Percentiles rank a stretch among this genome's conserved stretches.
Evolutionary conservation across 805 yeast species (phyloP).

Genomic region (Wickerhamiella galacta): DNA sequence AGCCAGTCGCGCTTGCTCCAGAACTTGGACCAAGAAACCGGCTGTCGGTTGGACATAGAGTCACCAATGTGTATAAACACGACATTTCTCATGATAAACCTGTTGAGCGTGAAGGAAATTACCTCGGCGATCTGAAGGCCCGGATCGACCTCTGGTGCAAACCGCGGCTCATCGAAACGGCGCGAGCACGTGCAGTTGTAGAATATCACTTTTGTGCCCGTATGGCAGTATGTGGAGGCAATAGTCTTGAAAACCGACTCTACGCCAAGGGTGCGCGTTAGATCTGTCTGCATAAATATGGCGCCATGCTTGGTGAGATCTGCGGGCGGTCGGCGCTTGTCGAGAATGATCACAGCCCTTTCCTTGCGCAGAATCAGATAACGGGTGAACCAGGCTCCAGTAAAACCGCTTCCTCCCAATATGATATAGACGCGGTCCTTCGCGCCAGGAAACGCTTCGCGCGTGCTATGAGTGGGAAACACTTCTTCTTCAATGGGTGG

Average conservation of each 20-base stretch:
- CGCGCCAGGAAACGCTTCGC: constrained; percentile 7
- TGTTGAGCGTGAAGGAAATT: constrained; percentile 8
- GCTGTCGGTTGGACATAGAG: constrained; percentile 12
- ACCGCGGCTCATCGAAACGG: constrained; percentile 18
- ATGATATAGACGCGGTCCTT: constrained; percentile 13
- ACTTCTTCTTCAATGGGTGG: constrained; percentile 6
- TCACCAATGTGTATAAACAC: constrained; percentile 14
- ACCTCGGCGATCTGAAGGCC: constrained; percentile 12
- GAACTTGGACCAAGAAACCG: constrained; percentile 9
- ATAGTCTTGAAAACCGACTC: constrained; percentile 8
- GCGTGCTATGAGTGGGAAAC: constrained; percentile 7
- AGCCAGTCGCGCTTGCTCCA: constrained; percentile 7
- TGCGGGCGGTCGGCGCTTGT: constrained; percentile 13
- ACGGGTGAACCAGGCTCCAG: constrained; percentile 20
- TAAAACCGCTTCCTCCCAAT: constrained; percentile 20
- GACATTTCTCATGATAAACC: constrained; percentile 3
- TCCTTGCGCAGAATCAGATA: constrained; percentile 17
- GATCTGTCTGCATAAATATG: constrained; percentile 7
- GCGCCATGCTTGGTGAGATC: constrained; percentile 17
- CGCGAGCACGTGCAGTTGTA: constrained; percentile 14
- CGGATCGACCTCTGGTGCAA: constrained; percentile 17
- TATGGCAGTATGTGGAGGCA: constrained; percentile 1
- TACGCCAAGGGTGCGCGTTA: constrained; percentile 6
- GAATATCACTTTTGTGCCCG: constrained; percentile 8
- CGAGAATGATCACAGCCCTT: constrained; percentile 11